A percentile compares a stretch with the other conserved stretches of the same genome.
Conservation (phyloP, 495 filamentous ascomycete species). For the Massariosphaeria phaeospora region DNA sequence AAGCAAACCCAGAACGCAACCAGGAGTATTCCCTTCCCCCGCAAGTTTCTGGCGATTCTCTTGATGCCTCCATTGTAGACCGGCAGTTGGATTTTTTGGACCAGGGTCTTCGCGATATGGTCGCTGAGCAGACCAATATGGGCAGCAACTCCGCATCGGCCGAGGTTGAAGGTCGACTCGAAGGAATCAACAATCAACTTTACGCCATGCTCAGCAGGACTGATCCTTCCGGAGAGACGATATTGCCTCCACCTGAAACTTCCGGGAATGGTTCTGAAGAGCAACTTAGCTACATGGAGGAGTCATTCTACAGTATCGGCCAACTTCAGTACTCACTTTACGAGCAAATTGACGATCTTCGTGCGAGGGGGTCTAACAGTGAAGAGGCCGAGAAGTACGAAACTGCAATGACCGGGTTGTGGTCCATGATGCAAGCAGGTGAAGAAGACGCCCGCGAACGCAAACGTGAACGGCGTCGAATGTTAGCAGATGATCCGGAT, state of each 20-base stretch:
- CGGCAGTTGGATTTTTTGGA: slow-evolving; percentile 34
- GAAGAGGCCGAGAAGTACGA: slow-evolving; percentile 54
- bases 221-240: slow-evolving; percentile 10
- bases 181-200: slow-evolving; percentile 35
- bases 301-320: slow-evolving; percentile 29
- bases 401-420: slow-evolving; percentile 59
- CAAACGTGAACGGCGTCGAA: slow-evolving; percentile 48
- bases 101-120: slow-evolving; percentile 26
- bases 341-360: slow-evolving; percentile 20
- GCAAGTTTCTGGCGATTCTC: slow-evolving; percentile 1
- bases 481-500: slow-evolving; percentile 43
- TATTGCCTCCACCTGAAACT: slow-evolving; percentile 23
- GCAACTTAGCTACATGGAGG: slow-evolving; percentile 35
- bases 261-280: slow-evolving; percentile 25
- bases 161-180: slow-evolving; percentile 35
- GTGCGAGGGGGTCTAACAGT: slow-evolving; percentile 25
- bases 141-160: slow-evolving; percentile 22
- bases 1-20: slow-evolving; percentile 43
- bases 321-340: slow-evolving; percentile 20
- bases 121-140: slow-evolving; percentile 24
- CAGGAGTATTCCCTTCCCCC: slow-evolving; percentile 25
- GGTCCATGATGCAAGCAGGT: slow-evolving; percentile 64
- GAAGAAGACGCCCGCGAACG: slow-evolving; percentile 55
- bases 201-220: slow-evolving; percentile 32
- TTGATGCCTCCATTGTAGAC: slow-evolving; percentile 24